Conservation (phyloP, 1,139 yeast genomes). For the Pichia sp. region DNA sequence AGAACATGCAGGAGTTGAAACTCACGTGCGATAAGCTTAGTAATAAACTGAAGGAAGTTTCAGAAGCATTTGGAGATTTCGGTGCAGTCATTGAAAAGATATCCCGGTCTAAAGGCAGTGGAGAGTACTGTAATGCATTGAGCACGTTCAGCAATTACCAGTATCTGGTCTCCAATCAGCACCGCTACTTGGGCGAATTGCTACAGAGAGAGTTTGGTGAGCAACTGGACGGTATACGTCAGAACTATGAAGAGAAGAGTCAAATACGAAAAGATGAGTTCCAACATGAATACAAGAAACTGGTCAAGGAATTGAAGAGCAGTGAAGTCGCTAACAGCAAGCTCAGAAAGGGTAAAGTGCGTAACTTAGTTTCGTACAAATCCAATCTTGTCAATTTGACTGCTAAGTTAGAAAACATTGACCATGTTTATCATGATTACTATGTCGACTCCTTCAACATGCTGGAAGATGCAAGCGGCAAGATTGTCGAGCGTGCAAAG, state of each 20-base stretch:
- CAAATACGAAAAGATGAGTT: conserved; percentile 37
- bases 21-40: conserved; percentile 4
- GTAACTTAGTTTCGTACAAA: conserved; percentile 65
- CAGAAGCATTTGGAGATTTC: conserved; percentile 68
- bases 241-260: conserved; percentile 44
- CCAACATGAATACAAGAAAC: conserved; percentile 49
- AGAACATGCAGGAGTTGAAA: conserved; percentile 44
- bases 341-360: conserved; percentile 52
- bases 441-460: conserved; percentile 58
- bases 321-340: conserved; percentile 54
- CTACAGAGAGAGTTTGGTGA: conserved; percentile 51
- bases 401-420: conserved; percentile 74
- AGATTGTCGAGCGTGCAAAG: conserved; percentile 56
- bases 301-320: conserved; percentile 52
- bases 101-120: conserved; percentile 68
- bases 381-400: conserved; percentile 66
- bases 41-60: conserved; percentile 29
- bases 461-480: conserved; percentile 57
- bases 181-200: conserved; percentile 63
- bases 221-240: conserved; percentile 49
- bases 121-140: conserved; percentile 62
- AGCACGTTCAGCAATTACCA: conserved; percentile 78
- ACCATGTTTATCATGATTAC: conserved; percentile 70
- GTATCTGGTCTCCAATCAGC: conserved; percentile 74
- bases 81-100: conserved; percentile 71